Evolutionary conservation across 495 filamentous ascomycete genomes (phyloP), one percentile per base, ranked within the genome.

Genomic region (Bacidia gigantensis): DNA sequence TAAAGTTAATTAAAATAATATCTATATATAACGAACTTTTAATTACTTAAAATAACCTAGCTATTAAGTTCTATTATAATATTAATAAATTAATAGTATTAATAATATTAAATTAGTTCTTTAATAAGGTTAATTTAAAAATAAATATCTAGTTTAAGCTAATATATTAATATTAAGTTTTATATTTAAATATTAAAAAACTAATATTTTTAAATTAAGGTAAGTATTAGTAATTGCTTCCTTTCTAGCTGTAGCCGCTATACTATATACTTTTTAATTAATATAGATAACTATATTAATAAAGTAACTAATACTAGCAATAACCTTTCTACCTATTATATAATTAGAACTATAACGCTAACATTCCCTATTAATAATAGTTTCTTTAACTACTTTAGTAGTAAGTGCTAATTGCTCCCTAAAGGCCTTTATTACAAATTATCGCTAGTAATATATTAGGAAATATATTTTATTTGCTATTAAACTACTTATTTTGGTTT

Each of bases 41-140:
- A n/a, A 17, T 51, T 14, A 40, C 17, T 21, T 39, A 35, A 11
- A 51, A 40, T 38, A 38, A 21, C 40, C 11, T 39, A 26, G 18
- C 17, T 51, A 14, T 29, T 11, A 40, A 18, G 20, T 39, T 26
- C 23, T 11, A 38, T 43, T 18, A 18, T 51, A 14, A 51, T 39
- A 39, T 39, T 51, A 9, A 7, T 9, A 17, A 18, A 44, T 18
- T 9, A 9, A 44, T 44, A 44, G 9, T 44, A 18, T 44, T 50
- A 24, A 40, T 40, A 53, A 57, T 51, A 23, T 26, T 44, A 32
- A 55, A 25, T 54, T 41, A 35, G 54, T 17, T 24, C 21, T 39
- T 50, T 49, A 25, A 47, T 44, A 35, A 35, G 9, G 9, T 39
- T 51, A 17, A 51, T 26, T 39, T 38, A 44, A 11, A 39, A 26